phyloP scores from a whole-genome alignment of 2,329 filamentous ascomycete genomes.

The Exutisphaerella laricina region DNA sequence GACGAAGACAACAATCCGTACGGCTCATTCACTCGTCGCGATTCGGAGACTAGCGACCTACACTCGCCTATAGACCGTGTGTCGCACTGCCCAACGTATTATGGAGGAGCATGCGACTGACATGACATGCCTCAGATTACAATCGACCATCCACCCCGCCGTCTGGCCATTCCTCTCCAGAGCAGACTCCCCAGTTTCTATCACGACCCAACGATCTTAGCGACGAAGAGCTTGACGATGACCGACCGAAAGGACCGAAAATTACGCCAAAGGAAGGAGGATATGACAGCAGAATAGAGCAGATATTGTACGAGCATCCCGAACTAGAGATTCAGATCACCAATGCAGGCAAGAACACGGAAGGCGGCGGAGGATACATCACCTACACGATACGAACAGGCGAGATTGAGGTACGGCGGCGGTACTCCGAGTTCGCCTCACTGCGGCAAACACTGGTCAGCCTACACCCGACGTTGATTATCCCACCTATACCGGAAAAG shows the following conservation, averaged over 20 bases:
- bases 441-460: conserved; percentile 81
- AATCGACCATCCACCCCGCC: conserved; percentile 59
- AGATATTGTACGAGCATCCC: conserved; percentile 93
- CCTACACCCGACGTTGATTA: conserved; percentile 88
- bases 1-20: conserved; percentile 99
- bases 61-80: conserved; percentile 27
- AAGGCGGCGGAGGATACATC: conserved; percentile 88
- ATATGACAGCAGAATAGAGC: conserved; percentile 93
- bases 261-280: conserved; percentile 67
- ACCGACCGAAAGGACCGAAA: conserved; percentile 41
- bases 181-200: conserved; percentile 56
- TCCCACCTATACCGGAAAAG: conserved; percentile 97
- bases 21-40: conserved; percentile 83
- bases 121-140: conserved; percentile 42
- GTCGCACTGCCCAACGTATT: conserved; percentile 12
- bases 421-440: conserved; percentile 95
- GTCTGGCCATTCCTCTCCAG: conserved; percentile 65
- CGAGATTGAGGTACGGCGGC: conserved; percentile 86
- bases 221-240: conserved; percentile 54
- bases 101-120: not conserved
- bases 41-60: conserved; percentile 65
- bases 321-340: conserved; percentile 86
- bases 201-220: conserved; percentile 50
- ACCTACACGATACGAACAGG: conserved; percentile 96
- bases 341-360: conserved; percentile 89